Conservation (phyloP, 2,329 filamentous ascomycete species). For the Hortaea sp. region DNA sequence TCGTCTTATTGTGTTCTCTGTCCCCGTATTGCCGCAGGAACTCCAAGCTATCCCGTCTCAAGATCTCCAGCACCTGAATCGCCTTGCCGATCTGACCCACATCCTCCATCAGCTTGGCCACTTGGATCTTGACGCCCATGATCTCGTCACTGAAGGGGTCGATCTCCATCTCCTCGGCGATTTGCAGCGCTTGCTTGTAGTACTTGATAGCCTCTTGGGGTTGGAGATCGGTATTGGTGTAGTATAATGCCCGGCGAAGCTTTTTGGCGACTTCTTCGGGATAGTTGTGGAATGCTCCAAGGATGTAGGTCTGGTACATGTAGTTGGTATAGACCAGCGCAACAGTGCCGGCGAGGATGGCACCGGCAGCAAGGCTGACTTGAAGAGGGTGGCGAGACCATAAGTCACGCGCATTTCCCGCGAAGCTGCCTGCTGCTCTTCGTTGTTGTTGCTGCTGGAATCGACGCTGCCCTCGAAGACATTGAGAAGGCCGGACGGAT, state of each 20-base stretch:
- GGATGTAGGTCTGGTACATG: conserved; percentile 38
- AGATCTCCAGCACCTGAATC: conserved; percentile 67
- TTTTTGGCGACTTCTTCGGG: conserved; percentile 66
- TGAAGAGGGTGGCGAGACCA: conserved; percentile 30
- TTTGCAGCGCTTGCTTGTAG: conserved; percentile 68
- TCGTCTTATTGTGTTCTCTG: conserved; percentile 33
- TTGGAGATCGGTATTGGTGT: conserved; percentile 66
- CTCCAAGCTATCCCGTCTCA: conserved; percentile 56
- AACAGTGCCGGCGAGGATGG: conserved; percentile 29
- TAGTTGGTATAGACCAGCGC: conserved; percentile 35
- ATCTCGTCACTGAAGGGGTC: conserved; percentile 89
- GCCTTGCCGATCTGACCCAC: conserved; percentile 60
- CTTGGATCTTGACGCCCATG: conserved; percentile 75
- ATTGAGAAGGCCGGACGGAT: conserved; percentile 4
- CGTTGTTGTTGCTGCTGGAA: conserved; percentile 6
- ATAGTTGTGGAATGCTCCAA: conserved; percentile 44
- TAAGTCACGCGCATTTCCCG: conserved; percentile 22
- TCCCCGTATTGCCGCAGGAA: conserved; percentile 38
- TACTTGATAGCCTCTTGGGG: conserved; percentile 69
- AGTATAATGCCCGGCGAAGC: conserved; percentile 77
- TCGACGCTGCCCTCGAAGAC: conserved; percentile 4
- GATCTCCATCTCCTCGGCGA: conserved; percentile 63
- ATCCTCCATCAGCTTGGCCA: conserved; percentile 71
- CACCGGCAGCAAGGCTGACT: conserved; percentile 23
- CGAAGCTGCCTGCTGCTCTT: conserved; percentile 13